Percentiles rank a stretch among this genome's conserved stretches.
Conservation (phyloP, 192 early-diverging fungal species). For the Podila verticillata region DNA sequence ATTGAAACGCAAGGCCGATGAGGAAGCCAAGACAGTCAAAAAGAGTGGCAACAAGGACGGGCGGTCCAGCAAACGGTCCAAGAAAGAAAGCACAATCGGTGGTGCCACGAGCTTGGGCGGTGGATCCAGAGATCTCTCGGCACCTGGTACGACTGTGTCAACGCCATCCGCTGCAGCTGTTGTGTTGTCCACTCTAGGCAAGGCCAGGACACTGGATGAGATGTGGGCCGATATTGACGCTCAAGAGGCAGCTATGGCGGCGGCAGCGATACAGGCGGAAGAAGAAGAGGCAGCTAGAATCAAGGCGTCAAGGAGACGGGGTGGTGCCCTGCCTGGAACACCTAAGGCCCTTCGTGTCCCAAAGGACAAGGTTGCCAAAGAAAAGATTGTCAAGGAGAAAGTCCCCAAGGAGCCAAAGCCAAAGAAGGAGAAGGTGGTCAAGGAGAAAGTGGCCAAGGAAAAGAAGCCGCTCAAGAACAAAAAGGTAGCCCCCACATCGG, state of each 20-base stretch:
- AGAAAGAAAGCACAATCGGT: slow-evolving; percentile 13
- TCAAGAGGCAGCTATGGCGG: slow-evolving; percentile 4
- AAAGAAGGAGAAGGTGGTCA: slow-evolving; percentile 1
- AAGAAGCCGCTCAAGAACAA: background rate
- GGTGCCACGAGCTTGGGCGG: background rate
- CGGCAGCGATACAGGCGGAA: background rate
- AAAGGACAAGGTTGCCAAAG: background rate
- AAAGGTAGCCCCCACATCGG: too few species aligned
- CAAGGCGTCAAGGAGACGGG: background rate
- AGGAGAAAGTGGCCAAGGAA: background rate
- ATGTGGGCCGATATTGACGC: slow-evolving; percentile 39
- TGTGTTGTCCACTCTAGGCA: slow-evolving; percentile 9
- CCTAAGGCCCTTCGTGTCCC: background rate
- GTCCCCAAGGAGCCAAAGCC: background rate
- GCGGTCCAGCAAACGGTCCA: slow-evolving; percentile 23
- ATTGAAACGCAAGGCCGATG: slow-evolving; percentile 64
- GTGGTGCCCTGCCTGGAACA: background rate
- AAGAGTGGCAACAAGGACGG: slow-evolving; percentile 13
- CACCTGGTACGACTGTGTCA: background rate
- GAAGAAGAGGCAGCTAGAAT: background rate
- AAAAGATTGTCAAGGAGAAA: background rate
- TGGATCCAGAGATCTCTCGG: slow-evolving; percentile 10
- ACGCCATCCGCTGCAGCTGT: slow-evolving; percentile 20
- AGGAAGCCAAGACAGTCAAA: slow-evolving; percentile 50
- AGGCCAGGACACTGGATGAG: slow-evolving; percentile 26